Conservation (phyloP, 306 rosid genomes). For the Hippophae rhamnoides region DNA sequence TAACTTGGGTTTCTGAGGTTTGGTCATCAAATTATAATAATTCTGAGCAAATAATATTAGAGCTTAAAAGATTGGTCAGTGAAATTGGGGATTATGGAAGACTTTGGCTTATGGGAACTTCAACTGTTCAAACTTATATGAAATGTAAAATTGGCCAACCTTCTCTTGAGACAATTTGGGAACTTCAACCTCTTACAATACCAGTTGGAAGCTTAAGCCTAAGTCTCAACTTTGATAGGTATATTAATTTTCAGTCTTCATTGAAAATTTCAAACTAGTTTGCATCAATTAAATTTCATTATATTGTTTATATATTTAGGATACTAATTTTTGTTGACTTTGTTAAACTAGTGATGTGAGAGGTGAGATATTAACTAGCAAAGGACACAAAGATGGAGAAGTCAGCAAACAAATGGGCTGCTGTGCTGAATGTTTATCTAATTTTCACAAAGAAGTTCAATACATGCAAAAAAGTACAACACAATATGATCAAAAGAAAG, state of each 20-base stretch:
- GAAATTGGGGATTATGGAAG: constrained; percentile 45
- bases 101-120: constrained; percentile 60
- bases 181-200: constrained; percentile 64
- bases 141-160: constrained; percentile 57
- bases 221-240: constrained; percentile 71
- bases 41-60: constrained; percentile 59
- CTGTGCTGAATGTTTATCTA: constrained; percentile 37
- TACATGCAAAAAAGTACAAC: constrained; percentile 20
- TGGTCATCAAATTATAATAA: constrained; percentile 56
- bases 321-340: background rate
- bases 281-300: background rate
- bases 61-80: constrained; percentile 49
- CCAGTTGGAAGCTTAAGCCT: constrained; percentile 70
- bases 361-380: constrained; percentile 30
- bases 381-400: constrained; percentile 27
- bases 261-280: background rate
- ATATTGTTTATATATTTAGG: background rate
- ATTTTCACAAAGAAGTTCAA: constrained; percentile 28
- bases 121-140: constrained; percentile 58
- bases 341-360: constrained; percentile 32
- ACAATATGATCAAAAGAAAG: too few relatives aligned
- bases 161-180: constrained; percentile 71
- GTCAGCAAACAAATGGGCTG: constrained; percentile 33
- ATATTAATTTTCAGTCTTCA: background rate
- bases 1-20: constrained; percentile 63